A percentile compares a stretch with the other conserved stretches of the same genome.
Conservation (phyloP, 306 rosid species). For the Corylus avellana region DNA sequence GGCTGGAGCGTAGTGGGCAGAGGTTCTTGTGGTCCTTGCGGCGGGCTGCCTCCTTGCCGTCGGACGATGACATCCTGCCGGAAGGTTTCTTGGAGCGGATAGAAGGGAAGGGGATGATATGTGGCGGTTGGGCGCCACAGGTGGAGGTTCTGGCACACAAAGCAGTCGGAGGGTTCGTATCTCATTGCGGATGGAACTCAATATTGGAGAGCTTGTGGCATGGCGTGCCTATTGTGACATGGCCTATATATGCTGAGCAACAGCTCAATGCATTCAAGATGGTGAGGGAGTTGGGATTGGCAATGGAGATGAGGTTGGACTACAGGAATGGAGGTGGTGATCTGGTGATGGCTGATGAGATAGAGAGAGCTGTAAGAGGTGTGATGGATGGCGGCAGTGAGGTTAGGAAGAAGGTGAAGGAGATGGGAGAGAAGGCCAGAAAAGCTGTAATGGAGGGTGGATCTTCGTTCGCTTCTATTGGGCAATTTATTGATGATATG, state of each 20-base stretch:
- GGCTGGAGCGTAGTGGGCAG: slow-evolving; percentile 44
- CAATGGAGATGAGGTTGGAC: slow-evolving; percentile 48
- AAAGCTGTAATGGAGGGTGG: slow-evolving; percentile 41
- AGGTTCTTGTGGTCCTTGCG: slow-evolving; percentile 59
- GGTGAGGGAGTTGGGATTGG: slow-evolving; percentile 52
- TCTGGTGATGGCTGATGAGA: slow-evolving; percentile 51
- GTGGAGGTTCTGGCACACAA: slow-evolving; percentile 51
- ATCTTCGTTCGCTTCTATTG: slow-evolving; percentile 36
- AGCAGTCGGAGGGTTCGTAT: slow-evolving; percentile 55
- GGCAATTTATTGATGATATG: slow-evolving; percentile 28
- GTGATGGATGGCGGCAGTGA: slow-evolving; percentile 38
- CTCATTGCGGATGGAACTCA: slow-evolving; percentile 78
- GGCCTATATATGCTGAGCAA: slow-evolving; percentile 78
- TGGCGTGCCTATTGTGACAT: slow-evolving; percentile 66
- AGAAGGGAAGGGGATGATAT: slow-evolving; percentile 48
- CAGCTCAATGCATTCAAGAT: slow-evolving; percentile 58
- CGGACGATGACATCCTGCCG: slow-evolving; percentile 33
- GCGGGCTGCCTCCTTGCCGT: slow-evolving; percentile 16
- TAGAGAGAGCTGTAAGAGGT: slow-evolving; percentile 36
- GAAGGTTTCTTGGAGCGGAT: slow-evolving; percentile 63
- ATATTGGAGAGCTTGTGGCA: slow-evolving; percentile 67
- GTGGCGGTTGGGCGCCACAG: slow-evolving; percentile 68
- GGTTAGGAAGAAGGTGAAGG: slow-evolving; percentile 44
- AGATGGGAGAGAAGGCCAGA: slow-evolving; percentile 40
- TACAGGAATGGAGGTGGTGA: slow-evolving; percentile 35